phyloP scores from a whole-genome alignment of 768 basidiomycete genomes.

The Hirschioporus abietinus region DNA sequence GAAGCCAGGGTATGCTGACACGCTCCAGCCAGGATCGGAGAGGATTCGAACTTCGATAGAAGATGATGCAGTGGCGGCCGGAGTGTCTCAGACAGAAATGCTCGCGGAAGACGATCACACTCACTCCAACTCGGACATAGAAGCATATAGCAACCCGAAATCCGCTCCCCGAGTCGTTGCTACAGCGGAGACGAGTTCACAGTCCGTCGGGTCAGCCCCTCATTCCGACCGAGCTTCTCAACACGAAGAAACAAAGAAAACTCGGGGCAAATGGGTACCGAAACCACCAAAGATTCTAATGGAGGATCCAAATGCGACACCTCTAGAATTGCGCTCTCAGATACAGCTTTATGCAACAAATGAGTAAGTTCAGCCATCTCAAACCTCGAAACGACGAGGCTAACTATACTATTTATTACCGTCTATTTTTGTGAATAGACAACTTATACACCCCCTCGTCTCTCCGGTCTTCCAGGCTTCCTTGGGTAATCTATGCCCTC shows the following conservation, averaged over 20 bases:
- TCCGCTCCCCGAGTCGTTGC: background rate
- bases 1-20: constrained; percentile 48
- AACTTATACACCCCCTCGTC: constrained; percentile 70
- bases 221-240: background rate
- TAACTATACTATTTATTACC: background rate
- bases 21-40: constrained; percentile 30
- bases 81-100: constrained; percentile 29
- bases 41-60: constrained; percentile 20
- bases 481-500: constrained; percentile 86
- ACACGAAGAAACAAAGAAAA: background rate
- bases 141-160: background rate
- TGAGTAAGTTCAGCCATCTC: constrained; percentile 30
- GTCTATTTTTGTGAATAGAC: background rate
- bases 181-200: background rate
- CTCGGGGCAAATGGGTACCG: constrained; percentile 33
- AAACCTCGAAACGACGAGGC: too few relatives aligned
- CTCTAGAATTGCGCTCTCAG: constrained; percentile 43
- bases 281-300: constrained; percentile 33
- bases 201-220: background rate
- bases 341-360: constrained; percentile 87
- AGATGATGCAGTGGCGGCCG: constrained; percentile 34
- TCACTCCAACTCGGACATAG: constrained; percentile 16
- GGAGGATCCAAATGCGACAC: constrained; percentile 34
- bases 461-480: constrained; percentile 69
- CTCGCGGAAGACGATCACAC: background rate